Percentiles rank a stretch among this genome's conserved stretches.
phyloP scores from a whole-genome alignment of 441 rosid genomes.

The Populus trichocarpa region DNA sequence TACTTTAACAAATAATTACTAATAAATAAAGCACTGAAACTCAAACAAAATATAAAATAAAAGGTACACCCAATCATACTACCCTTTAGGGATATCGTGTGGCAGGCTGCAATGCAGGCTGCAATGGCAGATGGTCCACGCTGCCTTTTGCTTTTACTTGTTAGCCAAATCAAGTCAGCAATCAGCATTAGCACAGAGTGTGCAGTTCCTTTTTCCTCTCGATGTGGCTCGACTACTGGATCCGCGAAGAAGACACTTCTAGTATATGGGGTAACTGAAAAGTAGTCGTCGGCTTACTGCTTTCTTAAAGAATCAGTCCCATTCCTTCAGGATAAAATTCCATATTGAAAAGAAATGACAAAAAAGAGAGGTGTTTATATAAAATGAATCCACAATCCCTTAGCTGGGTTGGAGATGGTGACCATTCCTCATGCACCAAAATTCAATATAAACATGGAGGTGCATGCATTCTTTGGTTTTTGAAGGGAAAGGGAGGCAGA shows the following conservation, averaged over 20 bases:
- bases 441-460: too few relatives aligned
- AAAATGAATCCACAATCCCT: neutral
- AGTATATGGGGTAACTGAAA: too few relatives aligned
- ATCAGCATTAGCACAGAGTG: neutral
- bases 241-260: too few relatives aligned
- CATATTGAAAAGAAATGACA: too few relatives aligned
- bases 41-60: neutral
- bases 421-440: too few relatives aligned
- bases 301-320: neutral
- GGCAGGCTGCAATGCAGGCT: neutral
- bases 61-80: neutral
- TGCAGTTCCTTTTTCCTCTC: neutral
- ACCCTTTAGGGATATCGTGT: neutral
- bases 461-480: too few relatives aligned
- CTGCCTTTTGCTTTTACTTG: neutral
- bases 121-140: neutral
- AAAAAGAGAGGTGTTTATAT: too few relatives aligned
- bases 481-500: too few relatives aligned
- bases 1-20: neutral
- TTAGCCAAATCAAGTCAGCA: neutral
- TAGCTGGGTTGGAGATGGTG: too few relatives aligned
- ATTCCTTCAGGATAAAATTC: neutral
- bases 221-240: too few relatives aligned
- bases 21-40: neutral
- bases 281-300: neutral